Evolutionary conservation across 2,329 filamentous ascomycete species (phyloP).

Genomic region (Diaporthe vexans): DNA sequence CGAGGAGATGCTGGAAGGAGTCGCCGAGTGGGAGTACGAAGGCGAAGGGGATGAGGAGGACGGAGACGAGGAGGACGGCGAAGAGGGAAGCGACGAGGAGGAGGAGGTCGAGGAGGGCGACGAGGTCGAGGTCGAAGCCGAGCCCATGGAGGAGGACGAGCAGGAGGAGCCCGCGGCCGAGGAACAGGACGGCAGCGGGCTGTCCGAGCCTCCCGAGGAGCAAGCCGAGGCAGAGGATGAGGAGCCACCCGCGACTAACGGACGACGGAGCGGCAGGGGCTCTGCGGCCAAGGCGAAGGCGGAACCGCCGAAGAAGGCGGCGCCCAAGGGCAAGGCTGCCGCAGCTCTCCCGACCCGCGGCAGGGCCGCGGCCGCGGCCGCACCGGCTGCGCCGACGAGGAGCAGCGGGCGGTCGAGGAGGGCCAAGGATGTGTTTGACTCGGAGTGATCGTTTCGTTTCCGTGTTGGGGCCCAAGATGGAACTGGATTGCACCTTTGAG

Average conservation of each 20-base stretch:
- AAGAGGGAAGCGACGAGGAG: conserved; percentile 43
- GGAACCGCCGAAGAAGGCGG: conserved; percentile 36
- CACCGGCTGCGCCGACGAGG: conserved; percentile 21
- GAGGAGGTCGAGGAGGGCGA: conserved; percentile 43
- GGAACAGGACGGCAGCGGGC: conserved; percentile 36
- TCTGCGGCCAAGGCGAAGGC: conserved; percentile 39
- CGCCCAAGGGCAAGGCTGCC: conserved; percentile 37
- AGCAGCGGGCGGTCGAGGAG: conserved; percentile 34
- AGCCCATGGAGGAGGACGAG: conserved; percentile 31
- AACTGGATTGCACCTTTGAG: conserved; percentile 9
- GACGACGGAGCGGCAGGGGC: conserved; percentile 40
- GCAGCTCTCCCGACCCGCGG: conserved; percentile 35
- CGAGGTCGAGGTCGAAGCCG: conserved; percentile 38
- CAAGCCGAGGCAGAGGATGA: conserved; percentile 20
- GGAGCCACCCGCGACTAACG: conserved; percentile 40
- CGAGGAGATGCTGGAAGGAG: conserved; percentile 72
- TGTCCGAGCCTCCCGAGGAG: conserved; percentile 40
- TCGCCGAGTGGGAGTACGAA: conserved; percentile 71
- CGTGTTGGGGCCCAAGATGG: not conserved
- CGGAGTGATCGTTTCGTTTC: not conserved
- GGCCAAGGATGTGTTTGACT: conserved; percentile 39
- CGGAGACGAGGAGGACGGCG: conserved; percentile 47
- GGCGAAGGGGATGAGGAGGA: conserved; percentile 50
- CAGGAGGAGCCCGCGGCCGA: conserved; percentile 23
- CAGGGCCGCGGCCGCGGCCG: conserved; percentile 7